These are phyloP conservation scores for Lactifluus subvellereus DNA, from an alignment of 768 basidiomycete species.

Conservation along the genomic window DNA sequence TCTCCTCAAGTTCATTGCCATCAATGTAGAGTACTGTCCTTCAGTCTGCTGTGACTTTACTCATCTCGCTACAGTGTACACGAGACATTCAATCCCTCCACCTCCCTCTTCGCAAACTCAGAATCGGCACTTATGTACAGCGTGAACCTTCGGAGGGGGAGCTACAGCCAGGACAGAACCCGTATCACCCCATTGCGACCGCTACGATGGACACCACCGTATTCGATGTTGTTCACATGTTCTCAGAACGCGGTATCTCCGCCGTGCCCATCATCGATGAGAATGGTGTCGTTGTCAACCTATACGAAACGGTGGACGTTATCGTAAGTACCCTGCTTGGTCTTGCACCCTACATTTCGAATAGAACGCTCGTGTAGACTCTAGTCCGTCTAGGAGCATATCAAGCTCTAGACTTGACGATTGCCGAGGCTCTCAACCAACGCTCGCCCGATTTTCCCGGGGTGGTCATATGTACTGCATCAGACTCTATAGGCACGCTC, in stretches of 20 bases:
- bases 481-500: slow-evolving; percentile 86
- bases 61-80: slow-evolving; percentile 54
- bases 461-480: slow-evolving; percentile 90
- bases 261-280: slow-evolving; percentile 96
- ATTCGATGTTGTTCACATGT: slow-evolving; percentile 98
- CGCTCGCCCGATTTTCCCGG: slow-evolving; percentile 95
- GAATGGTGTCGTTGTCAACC: slow-evolving; percentile 86
- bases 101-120: slow-evolving; percentile 73
- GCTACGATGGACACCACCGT: slow-evolving; percentile 89
- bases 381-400: slow-evolving; percentile 92
- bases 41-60: slow-evolving; percentile 1
- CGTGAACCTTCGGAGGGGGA: slow-evolving; percentile 43
- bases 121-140: slow-evolving; percentile 87
- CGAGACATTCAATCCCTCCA: slow-evolving; percentile 80
- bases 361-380: slow-evolving; percentile 47
- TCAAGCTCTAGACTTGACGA: slow-evolving; percentile 91
- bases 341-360: background rate
- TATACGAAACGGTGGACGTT: slow-evolving; percentile 99
- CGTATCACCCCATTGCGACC: slow-evolving; percentile 86
- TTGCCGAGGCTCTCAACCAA: slow-evolving; percentile 86
- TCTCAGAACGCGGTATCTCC: slow-evolving; percentile 90
- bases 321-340: slow-evolving; percentile 56
- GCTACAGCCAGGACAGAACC: slow-evolving; percentile 51
- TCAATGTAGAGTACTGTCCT: slow-evolving; percentile 62
- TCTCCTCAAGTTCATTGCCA: slow-evolving; percentile 95